Percentiles rank a stretch among this genome's conserved stretches.
Conservation (phyloP, 176 grass and related monocot genomes). For the Carex kokanica region DNA sequence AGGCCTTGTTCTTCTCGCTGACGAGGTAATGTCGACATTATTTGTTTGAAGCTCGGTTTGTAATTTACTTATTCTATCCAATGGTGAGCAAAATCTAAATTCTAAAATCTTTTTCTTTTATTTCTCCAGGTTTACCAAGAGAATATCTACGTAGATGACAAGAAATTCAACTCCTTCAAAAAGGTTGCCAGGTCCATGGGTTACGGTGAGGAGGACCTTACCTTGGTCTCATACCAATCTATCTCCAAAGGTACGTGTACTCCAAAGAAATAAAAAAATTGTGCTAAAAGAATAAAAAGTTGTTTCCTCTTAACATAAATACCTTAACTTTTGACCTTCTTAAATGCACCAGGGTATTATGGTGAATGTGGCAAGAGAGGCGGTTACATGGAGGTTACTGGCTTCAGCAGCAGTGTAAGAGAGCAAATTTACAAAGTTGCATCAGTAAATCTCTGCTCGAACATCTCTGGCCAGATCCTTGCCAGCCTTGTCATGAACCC, state of each 20-base stretch:
- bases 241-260: conserved; percentile 72
- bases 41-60: background rate
- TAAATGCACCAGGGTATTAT: conserved; percentile 58
- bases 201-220: conserved; percentile 59
- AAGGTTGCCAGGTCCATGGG: conserved; percentile 80
- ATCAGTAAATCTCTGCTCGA: conserved; percentile 95
- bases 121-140: conserved; percentile 80
- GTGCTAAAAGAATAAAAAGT: background rate
- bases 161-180: conserved; percentile 98
- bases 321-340: background rate
- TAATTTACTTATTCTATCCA: background rate
- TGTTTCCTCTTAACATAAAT: conserved; percentile 24
- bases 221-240: conserved; percentile 83
- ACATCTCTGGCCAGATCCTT: conserved; percentile 92
- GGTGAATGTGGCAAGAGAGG: conserved; percentile 99
- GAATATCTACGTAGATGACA: conserved; percentile 80
- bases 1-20: conserved; percentile 91
- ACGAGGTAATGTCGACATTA: conserved; percentile 50
- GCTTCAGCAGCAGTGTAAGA: conserved; percentile 77
- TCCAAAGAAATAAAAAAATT: conserved; percentile 10
- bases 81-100: background rate
- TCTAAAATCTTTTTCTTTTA: background rate
- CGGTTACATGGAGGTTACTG: conserved; percentile 94
- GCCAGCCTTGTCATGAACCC: conserved; percentile 90
- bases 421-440: conserved; percentile 97